A percentile compares a stretch with the other conserved stretches of the same genome.
These are phyloP conservation scores for Zizania palustris DNA, from an alignment of 202 grass and related monocot genomes.

Conservation along the genomic window DNA sequence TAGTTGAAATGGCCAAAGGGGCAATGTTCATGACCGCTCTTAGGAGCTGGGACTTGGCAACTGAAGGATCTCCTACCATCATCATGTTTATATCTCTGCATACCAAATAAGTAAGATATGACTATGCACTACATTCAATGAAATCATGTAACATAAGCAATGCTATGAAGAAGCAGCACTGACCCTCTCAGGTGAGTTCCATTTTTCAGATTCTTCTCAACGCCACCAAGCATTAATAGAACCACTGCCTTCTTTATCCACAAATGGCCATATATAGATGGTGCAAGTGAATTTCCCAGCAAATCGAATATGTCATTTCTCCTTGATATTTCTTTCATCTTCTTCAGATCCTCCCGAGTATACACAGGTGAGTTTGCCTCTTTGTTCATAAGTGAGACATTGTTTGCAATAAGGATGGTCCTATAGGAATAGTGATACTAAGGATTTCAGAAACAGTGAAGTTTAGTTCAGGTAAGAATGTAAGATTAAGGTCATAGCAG, in stretches of 20 bases:
- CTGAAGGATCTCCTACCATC: slow-evolving; percentile 99
- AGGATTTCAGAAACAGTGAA: slow-evolving; percentile 38
- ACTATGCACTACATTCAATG: slow-evolving; percentile 6
- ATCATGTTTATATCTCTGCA: slow-evolving; percentile 99
- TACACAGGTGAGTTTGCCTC: slow-evolving; percentile 93
- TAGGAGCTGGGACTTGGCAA: slow-evolving; percentile 96
- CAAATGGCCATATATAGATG: slow-evolving; percentile 88
- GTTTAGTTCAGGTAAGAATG: neutral
- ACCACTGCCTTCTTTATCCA: slow-evolving; percentile 98
- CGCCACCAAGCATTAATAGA: slow-evolving; percentile 94
- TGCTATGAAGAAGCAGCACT: slow-evolving; percentile 30
- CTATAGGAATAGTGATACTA: slow-evolving; percentile 48
- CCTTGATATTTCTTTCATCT: slow-evolving; percentile 89
- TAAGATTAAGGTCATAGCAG: neutral
- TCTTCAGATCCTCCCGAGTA: slow-evolving; percentile 76
- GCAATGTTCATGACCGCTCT: slow-evolving; percentile 95
- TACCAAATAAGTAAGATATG: slow-evolving; percentile 11
- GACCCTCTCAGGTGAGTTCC: slow-evolving; percentile 99
- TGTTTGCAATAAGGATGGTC: slow-evolving; percentile 92
- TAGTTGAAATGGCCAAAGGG: slow-evolving; percentile 91
- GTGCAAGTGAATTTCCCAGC: slow-evolving; percentile 93
- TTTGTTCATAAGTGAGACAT: slow-evolving; percentile 95
- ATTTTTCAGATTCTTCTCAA: slow-evolving; percentile 97
- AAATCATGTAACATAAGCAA: slow-evolving; percentile 29
- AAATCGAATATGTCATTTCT: slow-evolving; percentile 86